phyloP scores from a whole-genome alignment of 129 eudicot genomes.

The Ambrosia artemisiifolia region DNA sequence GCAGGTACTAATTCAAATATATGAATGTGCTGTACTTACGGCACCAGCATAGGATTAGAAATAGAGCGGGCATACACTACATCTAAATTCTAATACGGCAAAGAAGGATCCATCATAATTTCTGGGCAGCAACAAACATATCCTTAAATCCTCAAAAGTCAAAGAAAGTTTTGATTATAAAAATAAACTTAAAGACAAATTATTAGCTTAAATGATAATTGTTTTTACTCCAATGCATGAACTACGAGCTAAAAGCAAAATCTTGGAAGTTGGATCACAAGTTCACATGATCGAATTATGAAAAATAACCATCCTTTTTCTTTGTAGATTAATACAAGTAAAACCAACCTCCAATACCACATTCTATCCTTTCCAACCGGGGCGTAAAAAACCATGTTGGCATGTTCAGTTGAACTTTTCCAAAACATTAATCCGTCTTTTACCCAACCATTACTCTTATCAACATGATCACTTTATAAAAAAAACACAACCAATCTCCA shows the following conservation, averaged over 20 bases:
- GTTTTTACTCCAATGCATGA: not conserved
- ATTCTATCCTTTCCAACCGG: slow-evolving; percentile 9
- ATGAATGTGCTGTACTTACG: not conserved
- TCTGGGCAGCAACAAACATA: not conserved
- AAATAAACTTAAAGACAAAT: too few species aligned
- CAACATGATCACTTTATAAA: too few species aligned
- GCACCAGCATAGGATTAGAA: not conserved
- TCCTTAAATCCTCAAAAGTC: not conserved
- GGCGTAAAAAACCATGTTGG: too few species aligned
- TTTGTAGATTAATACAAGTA: slow-evolving; percentile 6
- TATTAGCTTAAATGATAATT: not conserved
- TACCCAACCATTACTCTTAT: not conserved
- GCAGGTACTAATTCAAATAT: not conserved
- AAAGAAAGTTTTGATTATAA: too few species aligned
- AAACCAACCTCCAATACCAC: not conserved
- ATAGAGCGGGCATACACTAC: not conserved
- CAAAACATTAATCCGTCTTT: slow-evolving; percentile 4
- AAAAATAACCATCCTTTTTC: not conserved
- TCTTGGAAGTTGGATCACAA: slow-evolving; percentile 4
- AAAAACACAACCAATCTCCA: slow-evolving; percentile 5
- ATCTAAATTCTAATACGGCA: not conserved
- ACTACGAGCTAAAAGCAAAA: not conserved
- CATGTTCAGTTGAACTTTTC: not conserved
- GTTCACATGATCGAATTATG: slow-evolving; percentile 3
- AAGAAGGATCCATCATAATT: not conserved